These are phyloP conservation scores for Amauroascus niger DNA, from an alignment of 2,329 filamentous ascomycete species.

Conservation along the genomic window DNA sequence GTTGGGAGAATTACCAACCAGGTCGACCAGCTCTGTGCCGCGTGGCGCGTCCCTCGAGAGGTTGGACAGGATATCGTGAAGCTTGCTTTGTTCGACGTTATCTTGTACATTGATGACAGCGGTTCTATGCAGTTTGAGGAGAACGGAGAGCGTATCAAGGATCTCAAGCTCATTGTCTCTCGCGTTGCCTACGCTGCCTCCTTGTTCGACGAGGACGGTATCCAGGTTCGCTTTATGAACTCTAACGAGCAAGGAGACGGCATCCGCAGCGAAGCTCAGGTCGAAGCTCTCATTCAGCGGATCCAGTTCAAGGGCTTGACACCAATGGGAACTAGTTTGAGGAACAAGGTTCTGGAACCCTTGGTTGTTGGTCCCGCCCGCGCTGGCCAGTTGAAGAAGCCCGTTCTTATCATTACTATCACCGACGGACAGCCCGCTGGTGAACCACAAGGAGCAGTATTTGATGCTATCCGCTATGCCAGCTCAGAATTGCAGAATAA, in stretches of 20 bases:
- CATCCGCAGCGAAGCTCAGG: slow-evolving; percentile 49
- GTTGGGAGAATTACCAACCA: slow-evolving; percentile 42
- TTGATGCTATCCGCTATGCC: slow-evolving; percentile 49
- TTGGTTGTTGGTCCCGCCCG: slow-evolving; percentile 48
- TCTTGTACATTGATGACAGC: slow-evolving; percentile 58
- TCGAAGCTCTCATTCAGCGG: slow-evolving; percentile 48
- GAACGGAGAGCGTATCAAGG: slow-evolving; percentile 56
- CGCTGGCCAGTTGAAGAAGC: slow-evolving; percentile 49
- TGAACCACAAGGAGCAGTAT: slow-evolving; percentile 48
- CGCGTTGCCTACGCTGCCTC: slow-evolving; percentile 56
- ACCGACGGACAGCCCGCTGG: slow-evolving; percentile 58
- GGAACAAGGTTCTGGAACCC: slow-evolving; percentile 54
- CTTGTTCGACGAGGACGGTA: slow-evolving; percentile 60
- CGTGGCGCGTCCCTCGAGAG: slow-evolving; percentile 50
- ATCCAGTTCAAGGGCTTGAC: slow-evolving; percentile 58
- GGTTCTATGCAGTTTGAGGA: slow-evolving; percentile 62
- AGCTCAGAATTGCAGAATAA: slow-evolving; percentile 42
- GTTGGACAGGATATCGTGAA: slow-evolving; percentile 55
- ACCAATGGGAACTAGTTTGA: slow-evolving; percentile 54
- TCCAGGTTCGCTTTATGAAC: slow-evolving; percentile 63
- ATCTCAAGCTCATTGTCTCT: slow-evolving; percentile 54
- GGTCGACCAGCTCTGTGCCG: slow-evolving; percentile 47
- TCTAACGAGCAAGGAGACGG: slow-evolving; percentile 45
- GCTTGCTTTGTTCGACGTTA: slow-evolving; percentile 52
- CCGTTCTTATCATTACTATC: slow-evolving; percentile 55